These are phyloP conservation scores for Porphyridium purpureum DNA, from an alignment of 23 red algal genomes.

Conservation along the genomic window DNA sequence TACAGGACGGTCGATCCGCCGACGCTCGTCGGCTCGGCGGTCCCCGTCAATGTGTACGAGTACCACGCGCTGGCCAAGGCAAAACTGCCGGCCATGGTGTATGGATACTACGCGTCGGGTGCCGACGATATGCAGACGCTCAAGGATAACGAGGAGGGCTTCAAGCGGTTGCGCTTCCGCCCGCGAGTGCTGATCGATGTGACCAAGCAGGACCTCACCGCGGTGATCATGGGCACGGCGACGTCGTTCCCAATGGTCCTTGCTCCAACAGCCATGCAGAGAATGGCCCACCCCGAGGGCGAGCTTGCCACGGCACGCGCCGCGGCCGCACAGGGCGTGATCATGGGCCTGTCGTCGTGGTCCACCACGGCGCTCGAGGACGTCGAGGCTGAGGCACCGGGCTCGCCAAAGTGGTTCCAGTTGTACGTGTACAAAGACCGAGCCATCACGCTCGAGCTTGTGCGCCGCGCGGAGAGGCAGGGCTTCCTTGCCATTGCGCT, in stretches of 20 bases:
- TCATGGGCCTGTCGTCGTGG: slow-evolving; percentile 48
- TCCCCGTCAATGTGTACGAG: slow-evolving; percentile 22
- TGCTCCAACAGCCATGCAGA: slow-evolving; percentile 77
- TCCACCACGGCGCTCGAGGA: slow-evolving; percentile 56
- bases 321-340: slow-evolving; percentile 9
- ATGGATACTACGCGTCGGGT: slow-evolving; percentile 63
- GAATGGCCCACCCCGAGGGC: slow-evolving; percentile 88
- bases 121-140: slow-evolving; percentile 69
- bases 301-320: slow-evolving; percentile 69
- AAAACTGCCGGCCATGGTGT: slow-evolving; percentile 38
- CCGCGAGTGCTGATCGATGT: slow-evolving; percentile 57
- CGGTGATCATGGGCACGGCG: slow-evolving; percentile 20
- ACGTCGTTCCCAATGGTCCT: slow-evolving; percentile 44
- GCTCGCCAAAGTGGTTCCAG: slow-evolving; percentile 52
- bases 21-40: background rate
- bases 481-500: slow-evolving; percentile 45
- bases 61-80: slow-evolving; percentile 28
- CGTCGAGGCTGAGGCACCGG: slow-evolving; percentile 17
- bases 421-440: slow-evolving; percentile 71
- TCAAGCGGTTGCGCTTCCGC: slow-evolving; percentile 31
- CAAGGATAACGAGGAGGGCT: slow-evolving; percentile 40
- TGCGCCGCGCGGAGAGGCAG: slow-evolving; percentile 29
- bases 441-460: slow-evolving; percentile 21
- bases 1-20: too few relatives aligned
- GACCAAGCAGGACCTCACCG: slow-evolving; percentile 6